Conservation (phyloP, 352 stramenopile genomes). For the Phytophthora uliginosa region DNA sequence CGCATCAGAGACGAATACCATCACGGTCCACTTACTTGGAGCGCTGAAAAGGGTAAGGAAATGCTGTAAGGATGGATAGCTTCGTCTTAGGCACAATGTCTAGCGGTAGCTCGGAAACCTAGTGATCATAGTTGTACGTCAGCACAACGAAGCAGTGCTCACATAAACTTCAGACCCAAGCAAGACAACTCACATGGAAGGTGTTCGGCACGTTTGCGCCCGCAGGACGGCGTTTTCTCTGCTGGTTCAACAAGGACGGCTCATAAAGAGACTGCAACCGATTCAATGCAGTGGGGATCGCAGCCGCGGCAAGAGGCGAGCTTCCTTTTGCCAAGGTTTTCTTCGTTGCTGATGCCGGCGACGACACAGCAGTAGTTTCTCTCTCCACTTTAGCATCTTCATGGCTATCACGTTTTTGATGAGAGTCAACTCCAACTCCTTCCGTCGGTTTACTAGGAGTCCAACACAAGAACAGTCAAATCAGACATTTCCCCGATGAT, state of each 20-base stretch:
- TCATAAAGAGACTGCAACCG: constrained; percentile 54
- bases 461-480: constrained; percentile 1
- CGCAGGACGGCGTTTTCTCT: constrained; percentile 19
- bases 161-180: neutral
- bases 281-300: constrained; percentile 15
- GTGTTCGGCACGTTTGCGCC: constrained; percentile 29
- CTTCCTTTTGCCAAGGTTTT: constrained; percentile 4
- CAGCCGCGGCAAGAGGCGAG: neutral
- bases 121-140: constrained; percentile 3
- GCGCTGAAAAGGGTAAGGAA: constrained; percentile 72
- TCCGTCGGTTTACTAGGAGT: neutral
- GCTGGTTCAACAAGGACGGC: constrained; percentile 27
- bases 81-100: constrained; percentile 74
- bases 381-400: neutral
- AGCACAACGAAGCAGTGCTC: neutral
- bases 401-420: neutral
- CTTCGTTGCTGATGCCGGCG: neutral
- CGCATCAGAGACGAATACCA: neutral
- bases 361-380: neutral
- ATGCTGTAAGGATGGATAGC: constrained; percentile 65
- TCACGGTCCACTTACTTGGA: constrained; percentile 49
- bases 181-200: constrained; percentile 32
- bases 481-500: neutral
- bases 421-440: neutral
- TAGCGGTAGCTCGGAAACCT: constrained; percentile 60